Evolutionary conservation across 148 eudicot genomes (phyloP), one percentile per base, ranked within the genome.

Genomic region (Spergularia bocconei): DNA sequence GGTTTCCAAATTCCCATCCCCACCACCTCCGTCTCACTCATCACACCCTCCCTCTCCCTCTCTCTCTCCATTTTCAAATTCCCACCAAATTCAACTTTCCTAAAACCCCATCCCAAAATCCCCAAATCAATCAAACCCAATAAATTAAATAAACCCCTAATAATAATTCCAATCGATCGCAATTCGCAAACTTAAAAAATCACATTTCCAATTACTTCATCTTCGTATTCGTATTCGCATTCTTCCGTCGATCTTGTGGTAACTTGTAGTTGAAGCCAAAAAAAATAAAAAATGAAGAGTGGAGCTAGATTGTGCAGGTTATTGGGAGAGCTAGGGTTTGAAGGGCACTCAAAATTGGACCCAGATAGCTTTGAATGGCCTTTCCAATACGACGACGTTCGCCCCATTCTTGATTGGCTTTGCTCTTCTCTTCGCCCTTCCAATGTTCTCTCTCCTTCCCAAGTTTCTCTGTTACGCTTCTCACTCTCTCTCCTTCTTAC

Each of bases 281-380:
- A 44, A 6, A 5, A 7, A 17, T 41, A 44, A 6, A 5, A 7
- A 17, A 54, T 11, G 13, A 92, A 92, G 98, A 94, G 97, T 75
- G 97, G 96, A 36, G 88, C 83, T 38, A 82, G 81, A 79, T 80
- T 95, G 58, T 90, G 93, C 67, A 78, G 79, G 29, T 83, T 92
- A 59, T 70, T 95, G 54, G 88, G 87, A 0, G 97, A 95, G 72
- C 79, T 95, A 82, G 98, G 98, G 13, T 92, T 73, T 80, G 89
- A 84, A 75, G 96, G 87, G 0, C 88, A 82, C 82, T 79, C 76
- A 17, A 78, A 81, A 29, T 65, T 90, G 52, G 98, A 95, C 87
- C 91, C 90, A 4, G 98, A 95, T 84, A 95, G 97, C 82, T 92
- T 95, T 72, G 98, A 95, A 67, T 95, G 98, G 98, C 96, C 98